Percentiles rank a stretch among this genome's conserved stretches.
Evolutionary conservation across 352 stramenopile genomes (phyloP).

Genomic region (Vaucheria bursata): DNA sequence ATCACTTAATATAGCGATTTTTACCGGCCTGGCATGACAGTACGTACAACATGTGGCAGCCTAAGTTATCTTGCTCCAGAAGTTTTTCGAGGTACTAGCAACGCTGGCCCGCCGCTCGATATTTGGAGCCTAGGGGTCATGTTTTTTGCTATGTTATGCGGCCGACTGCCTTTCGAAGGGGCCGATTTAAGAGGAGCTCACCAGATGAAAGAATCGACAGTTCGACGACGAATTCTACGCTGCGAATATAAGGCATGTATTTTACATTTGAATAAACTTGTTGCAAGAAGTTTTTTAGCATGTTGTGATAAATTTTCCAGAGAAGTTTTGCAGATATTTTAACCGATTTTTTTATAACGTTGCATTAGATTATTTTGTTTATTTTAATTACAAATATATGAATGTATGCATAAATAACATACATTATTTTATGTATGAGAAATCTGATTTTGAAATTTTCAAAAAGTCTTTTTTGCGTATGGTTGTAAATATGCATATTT

Average conservation of each 20-base stretch:
- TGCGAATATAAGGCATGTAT: slow-evolving; percentile 61
- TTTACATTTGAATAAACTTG: no score
- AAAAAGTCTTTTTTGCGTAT: no score
- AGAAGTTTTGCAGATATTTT: no score
- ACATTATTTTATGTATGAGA: no score
- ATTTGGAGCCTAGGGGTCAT: slow-evolving; percentile 78
- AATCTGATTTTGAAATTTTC: no score
- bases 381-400: no score
- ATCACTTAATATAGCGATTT: slow-evolving; percentile 56
- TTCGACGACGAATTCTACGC: slow-evolving; percentile 68
- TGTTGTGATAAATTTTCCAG: no score
- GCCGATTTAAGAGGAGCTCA: slow-evolving; percentile 59
- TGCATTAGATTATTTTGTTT: no score
- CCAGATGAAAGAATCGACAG: slow-evolving; percentile 65
- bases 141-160: slow-evolving; percentile 69
- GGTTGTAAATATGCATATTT: no score
- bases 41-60: slow-evolving; percentile 72
- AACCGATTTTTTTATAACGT: no score
- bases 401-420: no score
- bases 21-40: slow-evolving; percentile 71
- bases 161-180: slow-evolving; percentile 68
- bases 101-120: slow-evolving; percentile 61
- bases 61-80: slow-evolving; percentile 71
- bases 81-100: slow-evolving; percentile 44
- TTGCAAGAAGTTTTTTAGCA: no score